These are phyloP conservation scores for Xylogone sp. DNA, from an alignment of 2,329 filamentous ascomycete genomes.

Conservation along the genomic window DNA sequence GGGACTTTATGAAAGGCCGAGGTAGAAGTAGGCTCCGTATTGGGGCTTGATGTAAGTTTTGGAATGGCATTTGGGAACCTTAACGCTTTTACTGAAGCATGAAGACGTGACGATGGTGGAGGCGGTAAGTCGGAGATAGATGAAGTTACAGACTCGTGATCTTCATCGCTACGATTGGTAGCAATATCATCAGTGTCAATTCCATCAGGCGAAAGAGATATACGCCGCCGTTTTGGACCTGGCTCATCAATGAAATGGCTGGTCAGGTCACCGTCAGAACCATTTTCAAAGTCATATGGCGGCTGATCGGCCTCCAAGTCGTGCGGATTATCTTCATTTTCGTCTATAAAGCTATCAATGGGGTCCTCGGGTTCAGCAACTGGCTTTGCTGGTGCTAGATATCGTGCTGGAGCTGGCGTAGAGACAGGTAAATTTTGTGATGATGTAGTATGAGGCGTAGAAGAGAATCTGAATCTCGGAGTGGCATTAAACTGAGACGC, in stretches of 20 bases:
- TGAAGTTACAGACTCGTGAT: conserved; percentile 10
- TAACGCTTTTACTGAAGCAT: conserved; percentile 18
- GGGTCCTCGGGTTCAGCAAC: conserved; percentile 13
- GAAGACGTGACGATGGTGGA: conserved; percentile 15
- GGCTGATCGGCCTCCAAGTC: conserved; percentile 20
- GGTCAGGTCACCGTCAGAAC: conserved; percentile 15
- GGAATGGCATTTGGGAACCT: conserved; percentile 25
- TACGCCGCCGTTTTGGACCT: conserved; percentile 22
- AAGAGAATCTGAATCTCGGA: conserved; percentile 28
- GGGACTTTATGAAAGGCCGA: conserved; percentile 27
- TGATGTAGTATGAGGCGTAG: conserved; percentile 20
- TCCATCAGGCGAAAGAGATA: conserved; percentile 17
- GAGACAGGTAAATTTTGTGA: conserved; percentile 17
- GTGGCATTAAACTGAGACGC: conserved; percentile 29
- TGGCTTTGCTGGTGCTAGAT: conserved; percentile 19
- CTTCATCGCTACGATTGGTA: conserved; percentile 5
- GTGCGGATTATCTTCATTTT: conserved; percentile 13
- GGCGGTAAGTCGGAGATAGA: conserved; percentile 21
- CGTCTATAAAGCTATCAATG: conserved; percentile 8
- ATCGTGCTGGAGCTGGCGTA: conserved; percentile 23
- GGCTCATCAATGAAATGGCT: conserved; percentile 17
- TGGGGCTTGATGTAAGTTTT: conserved; percentile 14
- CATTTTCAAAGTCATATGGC: conserved; percentile 9
- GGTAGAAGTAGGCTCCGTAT: conserved; percentile 1
- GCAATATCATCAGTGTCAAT: background rate